Conservation (phyloP, 2,329 filamentous ascomycete species). For the Aspergillus spinulosporus region DNA sequence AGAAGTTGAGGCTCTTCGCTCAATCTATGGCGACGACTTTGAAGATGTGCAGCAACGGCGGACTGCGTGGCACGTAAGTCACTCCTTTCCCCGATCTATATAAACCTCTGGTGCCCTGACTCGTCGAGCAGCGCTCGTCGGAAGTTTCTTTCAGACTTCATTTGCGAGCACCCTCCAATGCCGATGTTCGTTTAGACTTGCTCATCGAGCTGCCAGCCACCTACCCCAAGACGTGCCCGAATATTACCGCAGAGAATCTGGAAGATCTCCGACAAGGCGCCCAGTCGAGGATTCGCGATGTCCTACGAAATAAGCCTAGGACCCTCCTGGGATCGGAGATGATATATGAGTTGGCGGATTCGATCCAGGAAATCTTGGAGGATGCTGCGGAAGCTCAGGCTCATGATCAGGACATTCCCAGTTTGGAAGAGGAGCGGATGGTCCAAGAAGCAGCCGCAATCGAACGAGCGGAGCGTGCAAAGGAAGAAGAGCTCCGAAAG, state of each 20-base stretch:
- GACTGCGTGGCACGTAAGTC: constrained; percentile 79
- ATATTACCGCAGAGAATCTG: constrained; percentile 67
- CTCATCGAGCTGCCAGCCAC: constrained; percentile 81
- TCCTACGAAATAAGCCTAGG: constrained; percentile 69
- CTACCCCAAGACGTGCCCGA: constrained; percentile 80
- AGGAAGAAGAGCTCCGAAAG: constrained; percentile 50
- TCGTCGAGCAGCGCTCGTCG: constrained; percentile 64
- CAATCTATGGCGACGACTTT: constrained; percentile 90
- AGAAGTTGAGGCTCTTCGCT: constrained; percentile 79
- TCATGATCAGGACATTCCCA: constrained; percentile 74
- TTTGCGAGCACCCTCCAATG: constrained; percentile 71
- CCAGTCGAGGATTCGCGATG: constrained; percentile 66
- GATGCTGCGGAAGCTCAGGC: constrained; percentile 79
- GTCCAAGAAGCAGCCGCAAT: constrained; percentile 74
- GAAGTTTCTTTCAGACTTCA: constrained; percentile 79
- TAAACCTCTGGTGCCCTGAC: background rate
- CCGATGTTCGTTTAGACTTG: constrained; percentile 70
- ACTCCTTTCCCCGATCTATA: background rate
- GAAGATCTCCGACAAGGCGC: constrained; percentile 68
- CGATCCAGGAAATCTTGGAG: constrained; percentile 71
- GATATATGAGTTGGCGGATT: constrained; percentile 62
- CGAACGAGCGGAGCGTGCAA: constrained; percentile 51
- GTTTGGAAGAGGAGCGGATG: constrained; percentile 83
- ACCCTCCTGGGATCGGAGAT: constrained; percentile 64
- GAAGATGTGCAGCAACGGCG: constrained; percentile 67